Conservation (phyloP, 2,329 filamentous ascomycete species). For the Dothidotthia symphoricarpi region DNA sequence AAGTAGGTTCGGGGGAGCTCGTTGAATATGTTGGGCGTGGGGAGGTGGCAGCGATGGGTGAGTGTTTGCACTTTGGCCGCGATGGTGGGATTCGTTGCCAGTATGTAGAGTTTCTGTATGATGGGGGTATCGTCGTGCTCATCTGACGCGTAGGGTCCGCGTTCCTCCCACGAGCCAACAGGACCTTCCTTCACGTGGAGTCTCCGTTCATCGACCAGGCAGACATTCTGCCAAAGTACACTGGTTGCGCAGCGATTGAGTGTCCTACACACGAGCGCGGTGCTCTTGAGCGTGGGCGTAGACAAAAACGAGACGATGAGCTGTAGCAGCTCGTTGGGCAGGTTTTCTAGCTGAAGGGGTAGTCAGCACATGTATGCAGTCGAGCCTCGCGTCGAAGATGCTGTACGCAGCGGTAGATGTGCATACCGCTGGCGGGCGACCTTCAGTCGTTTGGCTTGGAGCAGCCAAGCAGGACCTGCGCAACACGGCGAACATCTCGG, state of each 20-base stretch:
- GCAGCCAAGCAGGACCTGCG: background rate
- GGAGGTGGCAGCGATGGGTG: constrained; percentile 49
- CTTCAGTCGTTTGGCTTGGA: background rate
- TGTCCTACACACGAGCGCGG: constrained; percentile 39
- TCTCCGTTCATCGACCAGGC: constrained; percentile 42
- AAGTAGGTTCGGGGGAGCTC: constrained; percentile 46
- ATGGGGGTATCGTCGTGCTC: constrained; percentile 46
- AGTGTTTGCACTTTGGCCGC: constrained; percentile 46
- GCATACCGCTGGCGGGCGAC: constrained; percentile 4
- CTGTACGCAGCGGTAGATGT: background rate
- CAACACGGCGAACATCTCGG: background rate
- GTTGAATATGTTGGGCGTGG: constrained; percentile 46
- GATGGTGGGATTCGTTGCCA: constrained; percentile 44
- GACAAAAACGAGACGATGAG: constrained; percentile 40
- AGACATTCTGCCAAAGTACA: constrained; percentile 44
- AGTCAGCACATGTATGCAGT: constrained; percentile 6
- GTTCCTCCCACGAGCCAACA: constrained; percentile 7
- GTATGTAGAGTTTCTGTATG: constrained; percentile 44
- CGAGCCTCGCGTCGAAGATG: background rate
- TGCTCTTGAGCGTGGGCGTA: constrained; percentile 26
- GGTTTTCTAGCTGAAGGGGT: constrained; percentile 24
- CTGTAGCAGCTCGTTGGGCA: constrained; percentile 46
- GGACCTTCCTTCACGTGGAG: constrained; percentile 17
- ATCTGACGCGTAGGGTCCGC: constrained; percentile 18
- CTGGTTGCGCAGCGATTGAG: constrained; percentile 40